These are phyloP conservation scores for Cutaneotrichosporon sp. DNA, from an alignment of 1,284 basidiomycete genomes.

Conservation along the genomic window DNA sequence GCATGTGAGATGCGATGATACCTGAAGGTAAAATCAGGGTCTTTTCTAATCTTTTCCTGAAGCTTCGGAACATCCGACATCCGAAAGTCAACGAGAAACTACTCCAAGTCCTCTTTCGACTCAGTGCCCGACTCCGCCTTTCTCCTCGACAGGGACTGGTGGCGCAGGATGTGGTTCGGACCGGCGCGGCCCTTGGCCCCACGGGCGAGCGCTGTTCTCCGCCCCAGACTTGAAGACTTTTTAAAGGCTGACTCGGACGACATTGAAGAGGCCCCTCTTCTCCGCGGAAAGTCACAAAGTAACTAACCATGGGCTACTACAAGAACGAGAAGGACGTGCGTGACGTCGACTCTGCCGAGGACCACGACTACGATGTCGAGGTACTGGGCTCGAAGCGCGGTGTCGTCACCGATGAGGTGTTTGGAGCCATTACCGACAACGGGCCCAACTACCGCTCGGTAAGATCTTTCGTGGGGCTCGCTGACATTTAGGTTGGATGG, in stretches of 20 bases:
- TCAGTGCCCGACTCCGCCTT: too few species aligned
- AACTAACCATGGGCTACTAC: background rate
- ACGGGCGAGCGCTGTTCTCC: background rate
- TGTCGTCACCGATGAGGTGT: constrained; percentile 28
- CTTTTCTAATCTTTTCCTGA: background rate
- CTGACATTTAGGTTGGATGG: constrained; percentile 20
- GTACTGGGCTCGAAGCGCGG: background rate
- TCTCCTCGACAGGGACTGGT: background rate
- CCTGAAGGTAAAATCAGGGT: background rate
- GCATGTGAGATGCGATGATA: background rate
- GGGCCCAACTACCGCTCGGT: constrained; percentile 35
- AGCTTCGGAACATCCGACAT: background rate
- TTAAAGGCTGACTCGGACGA: background rate
- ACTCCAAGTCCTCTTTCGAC: too few species aligned
- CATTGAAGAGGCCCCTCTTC: background rate
- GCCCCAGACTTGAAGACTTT: background rate
- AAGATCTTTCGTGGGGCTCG: background rate
- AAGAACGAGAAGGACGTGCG: background rate
- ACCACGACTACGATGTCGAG: constrained; percentile 3
- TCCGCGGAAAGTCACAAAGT: background rate
- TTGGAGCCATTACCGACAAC: constrained; percentile 28
- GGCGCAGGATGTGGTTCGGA: background rate
- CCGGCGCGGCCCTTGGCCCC: background rate
- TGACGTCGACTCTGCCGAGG: background rate
- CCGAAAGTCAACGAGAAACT: background rate